Evolutionary conservation across 2,329 filamentous ascomycete species (phyloP).

Genomic region (Dothistroma pini): DNA sequence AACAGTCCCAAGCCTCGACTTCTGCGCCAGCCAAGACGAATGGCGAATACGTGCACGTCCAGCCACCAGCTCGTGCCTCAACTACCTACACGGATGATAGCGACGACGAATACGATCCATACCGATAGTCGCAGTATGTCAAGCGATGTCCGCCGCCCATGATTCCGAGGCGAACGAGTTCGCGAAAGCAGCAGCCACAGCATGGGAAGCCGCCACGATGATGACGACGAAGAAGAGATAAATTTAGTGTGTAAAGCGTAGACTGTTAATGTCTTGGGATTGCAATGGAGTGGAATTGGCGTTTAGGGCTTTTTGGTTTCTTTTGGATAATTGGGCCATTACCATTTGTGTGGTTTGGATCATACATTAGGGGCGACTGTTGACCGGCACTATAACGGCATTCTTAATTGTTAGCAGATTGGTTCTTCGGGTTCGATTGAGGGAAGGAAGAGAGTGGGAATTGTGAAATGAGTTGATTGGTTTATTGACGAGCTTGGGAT

Average conservation of each 20-base stretch:
- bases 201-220: neutral
- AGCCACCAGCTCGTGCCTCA: neutral
- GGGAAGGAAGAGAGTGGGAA: neutral
- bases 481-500: neutral
- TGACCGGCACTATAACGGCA: neutral
- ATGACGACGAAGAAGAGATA: neutral
- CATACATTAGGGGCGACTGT: neutral
- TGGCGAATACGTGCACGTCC: slow-evolving; percentile 12
- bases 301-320: neutral
- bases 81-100: slow-evolving; percentile 11
- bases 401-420: neutral
- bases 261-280: neutral
- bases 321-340: neutral
- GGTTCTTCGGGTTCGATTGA: neutral
- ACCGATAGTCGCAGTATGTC: slow-evolving; percentile 22
- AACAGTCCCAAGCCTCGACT: slow-evolving; percentile 2
- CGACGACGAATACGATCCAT: slow-evolving; percentile 25
- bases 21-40: slow-evolving; percentile 8
- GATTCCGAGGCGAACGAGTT: neutral
- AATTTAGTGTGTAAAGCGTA: neutral
- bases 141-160: neutral
- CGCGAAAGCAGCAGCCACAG: neutral
- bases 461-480: neutral
- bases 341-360: neutral
- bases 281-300: neutral